A percentile compares a stretch with the other conserved stretches of the same genome.
Conservation (phyloP, 345 rosid genomes). For the Citrus australasica region DNA sequence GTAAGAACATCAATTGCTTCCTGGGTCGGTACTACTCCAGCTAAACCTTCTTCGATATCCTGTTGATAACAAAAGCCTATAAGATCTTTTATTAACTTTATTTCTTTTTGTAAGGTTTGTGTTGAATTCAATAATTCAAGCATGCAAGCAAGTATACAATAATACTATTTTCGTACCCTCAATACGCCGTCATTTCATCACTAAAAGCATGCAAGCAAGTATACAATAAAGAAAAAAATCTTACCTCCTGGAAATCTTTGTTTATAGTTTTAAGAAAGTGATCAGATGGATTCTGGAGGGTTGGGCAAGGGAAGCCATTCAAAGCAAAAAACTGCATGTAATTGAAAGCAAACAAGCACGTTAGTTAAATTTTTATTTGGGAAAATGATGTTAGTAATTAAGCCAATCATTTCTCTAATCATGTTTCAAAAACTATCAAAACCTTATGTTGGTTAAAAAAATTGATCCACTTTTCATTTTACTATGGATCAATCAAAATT, state of each 20-base stretch:
- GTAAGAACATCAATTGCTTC: conserved; percentile 39
- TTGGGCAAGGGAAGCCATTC: conserved; percentile 48
- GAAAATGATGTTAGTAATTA: no score
- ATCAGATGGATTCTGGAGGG: conserved; percentile 43
- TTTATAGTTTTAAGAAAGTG: conserved; percentile 47
- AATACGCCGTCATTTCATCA: no score
- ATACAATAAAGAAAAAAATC: background rate
- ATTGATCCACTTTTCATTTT: no score
- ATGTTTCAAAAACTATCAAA: no score
- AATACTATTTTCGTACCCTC: no score
- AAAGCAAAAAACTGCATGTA: conserved; percentile 40
- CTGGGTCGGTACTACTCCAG: conserved; percentile 22
- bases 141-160: no score
- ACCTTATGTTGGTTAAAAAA: no score
- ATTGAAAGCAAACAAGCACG: background rate
- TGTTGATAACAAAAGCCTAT: background rate
- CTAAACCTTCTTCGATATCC: conserved; percentile 42
- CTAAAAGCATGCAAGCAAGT: background rate
- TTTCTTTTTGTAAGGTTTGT: background rate
- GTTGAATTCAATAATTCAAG: no score
- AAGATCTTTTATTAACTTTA: background rate
- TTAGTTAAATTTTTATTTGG: background rate
- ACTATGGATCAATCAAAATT: no score
- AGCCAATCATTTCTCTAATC: no score
- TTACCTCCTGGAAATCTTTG: conserved; percentile 44